A percentile compares a stretch with the other conserved stretches of the same genome.
Conservation (phyloP, 345 rosid genomes). For the Citrus hindsii region DNA sequence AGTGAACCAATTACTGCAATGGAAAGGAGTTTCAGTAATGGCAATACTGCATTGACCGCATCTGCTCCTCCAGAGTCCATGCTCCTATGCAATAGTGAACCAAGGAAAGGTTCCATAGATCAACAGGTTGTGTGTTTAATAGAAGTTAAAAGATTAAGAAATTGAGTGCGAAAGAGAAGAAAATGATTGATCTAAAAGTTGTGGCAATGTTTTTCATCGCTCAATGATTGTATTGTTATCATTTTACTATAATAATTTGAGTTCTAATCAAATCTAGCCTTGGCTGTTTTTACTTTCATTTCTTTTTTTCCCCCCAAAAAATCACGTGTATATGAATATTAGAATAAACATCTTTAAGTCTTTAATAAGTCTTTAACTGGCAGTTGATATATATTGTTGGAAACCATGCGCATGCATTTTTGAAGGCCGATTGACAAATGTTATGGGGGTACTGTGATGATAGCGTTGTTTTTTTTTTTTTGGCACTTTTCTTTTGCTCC, state of each 20-base stretch:
- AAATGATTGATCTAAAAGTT: not conserved
- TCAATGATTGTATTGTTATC: not conserved
- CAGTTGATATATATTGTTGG: not conserved
- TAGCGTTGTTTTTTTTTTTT: too few relatives aligned
- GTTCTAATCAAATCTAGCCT: not conserved
- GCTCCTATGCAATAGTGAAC: not conserved
- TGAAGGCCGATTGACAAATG: too few relatives aligned
- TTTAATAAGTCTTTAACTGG: not conserved
- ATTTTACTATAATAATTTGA: not conserved
- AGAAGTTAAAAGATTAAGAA: not conserved
- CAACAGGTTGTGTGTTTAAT: not conserved
- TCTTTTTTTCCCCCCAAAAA: too few relatives aligned
- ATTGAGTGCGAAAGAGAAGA: not conserved
- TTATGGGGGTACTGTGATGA: not conserved
- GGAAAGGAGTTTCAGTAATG: conserved; percentile 36
- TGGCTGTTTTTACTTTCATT: too few relatives aligned
- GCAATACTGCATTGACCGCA: conserved; percentile 25
- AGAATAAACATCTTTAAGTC: too few relatives aligned
- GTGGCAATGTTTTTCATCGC: not conserved
- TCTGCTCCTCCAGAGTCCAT: conserved; percentile 12
- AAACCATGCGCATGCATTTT: too few relatives aligned
- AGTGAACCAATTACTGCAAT: conserved; percentile 29
- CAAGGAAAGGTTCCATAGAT: not conserved
- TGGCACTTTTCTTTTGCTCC: too few relatives aligned
- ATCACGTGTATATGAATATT: too few relatives aligned